A percentile compares a stretch with the other conserved stretches of the same genome.
phyloP scores from a whole-genome alignment of 2,329 filamentous ascomycete species.

The Aureobasidium uvarum region DNA sequence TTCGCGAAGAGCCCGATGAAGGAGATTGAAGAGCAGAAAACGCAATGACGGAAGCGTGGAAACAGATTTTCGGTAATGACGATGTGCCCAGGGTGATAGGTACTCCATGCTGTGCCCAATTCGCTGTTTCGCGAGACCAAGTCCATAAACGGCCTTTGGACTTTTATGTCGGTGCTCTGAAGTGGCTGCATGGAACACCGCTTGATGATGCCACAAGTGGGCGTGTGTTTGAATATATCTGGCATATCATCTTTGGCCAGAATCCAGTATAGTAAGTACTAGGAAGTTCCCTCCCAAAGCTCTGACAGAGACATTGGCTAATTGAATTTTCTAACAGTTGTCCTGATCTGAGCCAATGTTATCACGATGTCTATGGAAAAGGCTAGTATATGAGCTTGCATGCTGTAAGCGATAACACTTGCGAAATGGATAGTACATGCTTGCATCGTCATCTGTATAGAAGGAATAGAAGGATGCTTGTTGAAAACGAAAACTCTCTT shows the following conservation, averaged over 20 bases:
- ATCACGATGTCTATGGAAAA: neutral
- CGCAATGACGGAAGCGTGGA: neutral
- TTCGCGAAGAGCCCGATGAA: conserved; percentile 34
- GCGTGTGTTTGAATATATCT: conserved; percentile 57
- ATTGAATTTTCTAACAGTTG: neutral
- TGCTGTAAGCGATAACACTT: no score
- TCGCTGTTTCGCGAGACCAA: conserved; percentile 51
- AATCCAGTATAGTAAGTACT: neutral
- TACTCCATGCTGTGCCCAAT: conserved; percentile 56
- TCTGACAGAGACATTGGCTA: neutral
- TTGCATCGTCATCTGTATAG: no score
- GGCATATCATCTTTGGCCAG: conserved; percentile 44
- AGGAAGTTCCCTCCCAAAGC: no score
- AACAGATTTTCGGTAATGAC: neutral
- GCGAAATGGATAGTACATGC: no score
- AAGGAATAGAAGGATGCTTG: no score
- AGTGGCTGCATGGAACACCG: conserved; percentile 52
- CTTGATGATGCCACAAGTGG: conserved; percentile 53
- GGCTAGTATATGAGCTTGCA: neutral
- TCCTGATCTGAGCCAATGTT: neutral
- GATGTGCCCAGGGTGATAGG: conserved; percentile 48
- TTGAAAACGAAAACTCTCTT: no score
- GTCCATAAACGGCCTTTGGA: conserved; percentile 47
- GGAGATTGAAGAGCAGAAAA: conserved; percentile 31
- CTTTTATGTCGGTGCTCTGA: conserved; percentile 51